Evolutionary conservation across 768 basidiomycete genomes (phyloP), one percentile per base, ranked within the genome.

Genomic region (Lenzites betulinus): DNA sequence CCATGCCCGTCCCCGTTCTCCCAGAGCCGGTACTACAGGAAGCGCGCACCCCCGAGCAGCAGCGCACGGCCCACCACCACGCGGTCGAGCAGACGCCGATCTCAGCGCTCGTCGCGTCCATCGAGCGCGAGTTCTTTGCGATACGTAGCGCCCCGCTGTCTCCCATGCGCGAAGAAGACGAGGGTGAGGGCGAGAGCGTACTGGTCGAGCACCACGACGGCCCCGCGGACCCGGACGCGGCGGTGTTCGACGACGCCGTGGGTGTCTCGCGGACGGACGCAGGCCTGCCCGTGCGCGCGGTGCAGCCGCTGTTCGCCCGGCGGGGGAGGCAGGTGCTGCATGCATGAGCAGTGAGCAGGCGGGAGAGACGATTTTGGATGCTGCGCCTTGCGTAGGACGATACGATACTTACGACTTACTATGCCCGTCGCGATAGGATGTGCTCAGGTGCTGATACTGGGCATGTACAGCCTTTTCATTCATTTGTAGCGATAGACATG

Each of bases 81-180:
- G 48, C 42, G 23, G 60, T 66, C 28, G 65, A 62, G 55, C 67
- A 74, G 61, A 89, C 88, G 30, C 88, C 88, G 2, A 90, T 90
- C 49, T 88, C 88, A 7, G 76, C 82, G 9, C 78, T 90, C 30
- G 67, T 75, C 23, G 66, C 68, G 50, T 68, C 86, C 2, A 90
- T 90, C 56, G 81, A 89, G 63, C 81, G 79, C 16, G 88, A 87
- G 33, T 90, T 90, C 70, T 70, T 86, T n/a, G 80, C 83, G 64
- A 84, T 86, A 3, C 87, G 86, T 16, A 77, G 76, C n/a, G 79
- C 82, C 1, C 85, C 86, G 2, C 75, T 88, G 38, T 85, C 87
- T 2, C 85, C 85, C 2, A 58, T 59, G 62, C 41, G 43, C 47
- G 56, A 58, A 43, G 60, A 60, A 52, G 62, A 62, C 35, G 53